phyloP scores from a whole-genome alignment of 2,329 filamentous ascomycete species.

The Zymoseptoria crescenta region DNA sequence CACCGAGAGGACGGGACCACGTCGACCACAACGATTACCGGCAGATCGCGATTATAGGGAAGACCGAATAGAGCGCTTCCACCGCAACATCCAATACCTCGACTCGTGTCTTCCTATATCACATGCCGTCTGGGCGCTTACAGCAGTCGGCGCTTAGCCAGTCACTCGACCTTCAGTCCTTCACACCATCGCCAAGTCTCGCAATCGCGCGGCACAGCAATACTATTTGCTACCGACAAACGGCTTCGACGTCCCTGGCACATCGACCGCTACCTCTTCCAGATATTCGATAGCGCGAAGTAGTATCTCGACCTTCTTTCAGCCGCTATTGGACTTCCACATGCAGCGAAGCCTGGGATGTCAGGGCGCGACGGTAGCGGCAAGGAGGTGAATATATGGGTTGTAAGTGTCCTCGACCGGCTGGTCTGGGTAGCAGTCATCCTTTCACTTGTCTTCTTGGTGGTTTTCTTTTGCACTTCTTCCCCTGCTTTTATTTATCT shows the following conservation, averaged over 20 bases:
- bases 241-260: slow-evolving; percentile 5
- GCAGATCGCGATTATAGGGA: not conserved
- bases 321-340: slow-evolving; percentile 6
- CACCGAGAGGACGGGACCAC: not conserved
- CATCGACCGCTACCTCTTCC: slow-evolving; percentile 5
- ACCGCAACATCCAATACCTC: not conserved
- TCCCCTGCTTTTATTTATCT: not conserved
- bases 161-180: slow-evolving; percentile 1
- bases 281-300: slow-evolving; percentile 3
- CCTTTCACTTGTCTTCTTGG: slow-evolving; percentile 1
- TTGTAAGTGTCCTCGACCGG: slow-evolving; percentile 7
- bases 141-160: slow-evolving; percentile 18
- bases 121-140: slow-evolving; percentile 12
- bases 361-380: not conserved
- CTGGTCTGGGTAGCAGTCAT: slow-evolving; percentile 2
- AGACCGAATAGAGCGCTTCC: not conserved
- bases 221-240: slow-evolving; percentile 17
- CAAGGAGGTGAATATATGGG: slow-evolving; percentile 7
- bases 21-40: not conserved
- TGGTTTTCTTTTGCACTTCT: slow-evolving; percentile 1
- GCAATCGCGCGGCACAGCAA: slow-evolving; percentile 18
- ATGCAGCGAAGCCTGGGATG: not conserved
- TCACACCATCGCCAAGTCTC: slow-evolving; percentile 6
- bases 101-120: not conserved
- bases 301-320: slow-evolving; percentile 1